Conservation (phyloP, 1,139 yeast genomes). For the Saccharomyces pastorianus region DNA sequence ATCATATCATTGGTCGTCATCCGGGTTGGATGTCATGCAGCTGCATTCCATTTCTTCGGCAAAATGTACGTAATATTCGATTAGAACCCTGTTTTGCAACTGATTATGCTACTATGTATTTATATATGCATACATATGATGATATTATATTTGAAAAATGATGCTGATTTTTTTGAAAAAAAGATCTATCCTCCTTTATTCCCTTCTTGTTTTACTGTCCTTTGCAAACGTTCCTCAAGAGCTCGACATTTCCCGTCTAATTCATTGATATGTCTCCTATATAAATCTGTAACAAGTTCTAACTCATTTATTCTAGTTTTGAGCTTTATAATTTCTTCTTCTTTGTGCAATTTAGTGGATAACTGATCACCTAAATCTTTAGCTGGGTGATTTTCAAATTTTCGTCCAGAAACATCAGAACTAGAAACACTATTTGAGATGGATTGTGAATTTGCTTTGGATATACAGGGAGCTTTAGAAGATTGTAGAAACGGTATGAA, state of each 20-base stretch:
- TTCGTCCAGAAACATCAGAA: background rate
- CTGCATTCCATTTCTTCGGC: background rate
- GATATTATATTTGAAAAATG: background rate
- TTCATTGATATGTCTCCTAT: slow-evolving; percentile 73
- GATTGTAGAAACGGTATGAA: background rate
- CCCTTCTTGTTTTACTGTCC: background rate
- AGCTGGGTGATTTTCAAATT: background rate
- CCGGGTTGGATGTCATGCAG: background rate
- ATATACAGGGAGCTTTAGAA: background rate
- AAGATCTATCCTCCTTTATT: background rate
- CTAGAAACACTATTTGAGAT: background rate
- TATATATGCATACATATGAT: background rate
- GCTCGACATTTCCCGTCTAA: slow-evolving; percentile 40
- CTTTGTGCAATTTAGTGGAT: slow-evolving; percentile 14
- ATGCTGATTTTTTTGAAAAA: background rate
- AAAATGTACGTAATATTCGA: background rate
- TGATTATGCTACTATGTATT: background rate
- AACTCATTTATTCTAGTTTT: slow-evolving; percentile 79
- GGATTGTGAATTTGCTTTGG: background rate
- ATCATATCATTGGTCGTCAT: background rate
- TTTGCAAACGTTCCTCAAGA: background rate
- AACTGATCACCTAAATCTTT: background rate
- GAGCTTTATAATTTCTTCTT: slow-evolving; percentile 46
- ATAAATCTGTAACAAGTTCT: slow-evolving; percentile 81
- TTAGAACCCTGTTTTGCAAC: background rate